phyloP scores from a whole-genome alignment of 2,329 filamentous ascomycete species.

The Pseudogymnoascus sp. region DNA sequence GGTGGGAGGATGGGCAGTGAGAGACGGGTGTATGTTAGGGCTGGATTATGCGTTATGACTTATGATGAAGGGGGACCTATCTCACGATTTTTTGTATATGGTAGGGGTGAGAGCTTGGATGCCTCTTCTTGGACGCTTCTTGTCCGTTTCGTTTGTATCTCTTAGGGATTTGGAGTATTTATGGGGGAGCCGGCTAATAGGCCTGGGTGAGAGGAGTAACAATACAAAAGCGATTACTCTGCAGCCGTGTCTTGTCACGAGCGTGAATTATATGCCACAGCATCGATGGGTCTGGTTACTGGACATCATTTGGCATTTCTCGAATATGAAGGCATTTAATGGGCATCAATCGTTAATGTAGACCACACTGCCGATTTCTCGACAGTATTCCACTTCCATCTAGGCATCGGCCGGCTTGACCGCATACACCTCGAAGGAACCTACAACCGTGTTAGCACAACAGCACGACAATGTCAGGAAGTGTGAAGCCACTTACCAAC shows the following conservation, averaged over 20 bases:
- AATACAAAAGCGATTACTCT: not conserved
- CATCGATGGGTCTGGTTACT: not conserved
- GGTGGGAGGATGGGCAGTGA: not conserved
- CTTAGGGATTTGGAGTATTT: not conserved
- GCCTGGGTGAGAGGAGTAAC: not conserved
- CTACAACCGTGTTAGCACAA: conserved; percentile 21
- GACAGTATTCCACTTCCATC: not conserved
- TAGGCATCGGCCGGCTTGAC: conserved; percentile 31
- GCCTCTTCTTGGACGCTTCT: not conserved
- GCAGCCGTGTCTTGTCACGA: not conserved
- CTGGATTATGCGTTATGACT: not conserved
- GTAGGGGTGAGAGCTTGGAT: not conserved
- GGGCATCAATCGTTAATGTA: not conserved
- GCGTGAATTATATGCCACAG: not conserved
- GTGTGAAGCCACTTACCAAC: conserved; percentile 35
- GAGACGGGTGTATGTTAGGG: not conserved
- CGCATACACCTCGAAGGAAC: conserved; percentile 45
- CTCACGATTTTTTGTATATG: not conserved
- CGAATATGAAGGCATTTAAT: not conserved
- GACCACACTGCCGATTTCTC: not conserved
- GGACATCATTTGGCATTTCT: not conserved
- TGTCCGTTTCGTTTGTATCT: conserved; percentile 2
- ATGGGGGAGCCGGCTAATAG: not conserved
- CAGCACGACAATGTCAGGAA: not conserved
- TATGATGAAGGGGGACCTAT: not conserved